These are phyloP conservation scores for Botrytis sinoallii DNA, from an alignment of 2,329 filamentous ascomycete genomes.

Conservation along the genomic window DNA sequence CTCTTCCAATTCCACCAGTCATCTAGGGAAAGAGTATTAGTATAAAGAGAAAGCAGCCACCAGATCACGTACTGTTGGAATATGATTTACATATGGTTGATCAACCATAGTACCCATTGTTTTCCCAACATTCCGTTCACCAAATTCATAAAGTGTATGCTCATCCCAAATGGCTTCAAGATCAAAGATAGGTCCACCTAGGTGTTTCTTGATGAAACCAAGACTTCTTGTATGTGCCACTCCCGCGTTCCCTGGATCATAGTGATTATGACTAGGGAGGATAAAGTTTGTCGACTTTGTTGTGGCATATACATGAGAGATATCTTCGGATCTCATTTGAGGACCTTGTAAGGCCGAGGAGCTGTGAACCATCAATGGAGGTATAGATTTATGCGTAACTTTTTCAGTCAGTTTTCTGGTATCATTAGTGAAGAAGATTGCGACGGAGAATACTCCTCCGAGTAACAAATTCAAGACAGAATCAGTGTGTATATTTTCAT, in stretches of 20 bases:
- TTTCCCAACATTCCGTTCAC: conserved; percentile 61
- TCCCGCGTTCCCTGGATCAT: conserved; percentile 50
- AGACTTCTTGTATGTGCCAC: conserved; percentile 60
- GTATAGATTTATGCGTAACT: neutral
- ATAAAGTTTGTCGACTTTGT: conserved; percentile 23
- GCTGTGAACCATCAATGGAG: conserved; percentile 15
- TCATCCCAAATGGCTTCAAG: conserved; percentile 78
- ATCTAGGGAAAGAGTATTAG: conserved; percentile 21
- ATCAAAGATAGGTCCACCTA: conserved; percentile 67
- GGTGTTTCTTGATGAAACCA: conserved; percentile 59
- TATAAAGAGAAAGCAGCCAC: neutral
- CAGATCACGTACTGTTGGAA: conserved; percentile 56
- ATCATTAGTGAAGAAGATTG: conserved; percentile 1
- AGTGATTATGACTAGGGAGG: conserved; percentile 27
- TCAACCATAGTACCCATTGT: conserved; percentile 81
- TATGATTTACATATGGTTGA: conserved; percentile 76
- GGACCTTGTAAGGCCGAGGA: neutral
- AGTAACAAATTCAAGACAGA: neutral
- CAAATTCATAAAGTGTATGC: conserved; percentile 71
- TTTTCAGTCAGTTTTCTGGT: neutral
- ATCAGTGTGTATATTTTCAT: neutral
- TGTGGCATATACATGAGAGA: conserved; percentile 18
- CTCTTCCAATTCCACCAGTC: conserved; percentile 65
- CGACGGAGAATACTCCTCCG: neutral
- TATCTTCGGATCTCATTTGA: conserved; percentile 1